Evolutionary conservation across 352 stramenopile genomes (phyloP).

Genomic region (Pythium diclinum): DNA sequence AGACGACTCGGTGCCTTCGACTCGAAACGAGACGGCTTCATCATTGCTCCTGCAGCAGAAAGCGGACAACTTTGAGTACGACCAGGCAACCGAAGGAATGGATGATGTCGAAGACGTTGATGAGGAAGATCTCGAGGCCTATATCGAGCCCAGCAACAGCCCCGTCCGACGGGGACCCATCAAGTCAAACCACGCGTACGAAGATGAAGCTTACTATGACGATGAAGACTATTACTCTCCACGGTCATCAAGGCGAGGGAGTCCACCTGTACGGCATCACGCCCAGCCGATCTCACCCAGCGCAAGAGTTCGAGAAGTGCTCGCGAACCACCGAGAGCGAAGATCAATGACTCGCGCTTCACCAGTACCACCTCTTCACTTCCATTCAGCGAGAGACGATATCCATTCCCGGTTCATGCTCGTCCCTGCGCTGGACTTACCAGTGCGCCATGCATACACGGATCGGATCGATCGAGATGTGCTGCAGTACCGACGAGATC

Average conservation of each 20-base stretch:
- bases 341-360: conserved; percentile 7
- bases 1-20: conserved; percentile 20
- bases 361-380: conserved; percentile 16
- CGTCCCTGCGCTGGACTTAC: conserved; percentile 12
- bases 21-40: conserved; percentile 48
- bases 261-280: not conserved
- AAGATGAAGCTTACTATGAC: not conserved
- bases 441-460: conserved; percentile 30
- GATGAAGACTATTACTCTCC: conserved; percentile 17
- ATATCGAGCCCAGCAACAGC: conserved; percentile 26
- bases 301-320: conserved; percentile 49
- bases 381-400: conserved; percentile 40
- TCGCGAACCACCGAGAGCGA: conserved; percentile 34
- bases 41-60: conserved; percentile 35
- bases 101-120: conserved; percentile 15
- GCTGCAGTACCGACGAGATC: conserved; percentile 14
- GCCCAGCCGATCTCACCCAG: conserved; percentile 44
- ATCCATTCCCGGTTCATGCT: conserved; percentile 22
- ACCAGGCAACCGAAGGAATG: conserved; percentile 16
- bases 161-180: conserved; percentile 29
- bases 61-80: conserved; percentile 19
- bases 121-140: conserved; percentile 18
- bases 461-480: conserved; percentile 38
- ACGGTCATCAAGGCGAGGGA: conserved; percentile 23
- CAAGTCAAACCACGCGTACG: not conserved